These are phyloP conservation scores for Cyclotella kingstonii DNA, from an alignment of 108 stramenopile genomes.

Conservation along the genomic window DNA sequence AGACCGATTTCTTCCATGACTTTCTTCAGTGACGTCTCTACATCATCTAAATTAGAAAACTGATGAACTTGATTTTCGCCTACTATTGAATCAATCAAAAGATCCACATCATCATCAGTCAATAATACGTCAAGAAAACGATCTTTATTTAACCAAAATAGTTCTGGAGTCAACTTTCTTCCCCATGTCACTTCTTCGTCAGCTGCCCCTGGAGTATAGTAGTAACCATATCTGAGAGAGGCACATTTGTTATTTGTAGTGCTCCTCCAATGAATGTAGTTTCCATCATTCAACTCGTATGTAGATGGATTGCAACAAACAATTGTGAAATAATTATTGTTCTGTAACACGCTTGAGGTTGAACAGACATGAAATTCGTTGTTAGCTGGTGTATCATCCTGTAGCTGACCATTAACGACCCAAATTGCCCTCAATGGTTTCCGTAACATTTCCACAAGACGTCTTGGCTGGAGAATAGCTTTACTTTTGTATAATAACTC, in stretches of 20 bases:
- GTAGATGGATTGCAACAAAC: conserved; percentile 58
- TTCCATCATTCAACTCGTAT: conserved; percentile 11
- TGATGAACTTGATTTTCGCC: not conserved
- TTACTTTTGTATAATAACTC: conserved; percentile 52
- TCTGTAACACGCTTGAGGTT: conserved; percentile 2
- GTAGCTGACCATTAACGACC: conserved; percentile 8
- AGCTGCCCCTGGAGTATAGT: conserved; percentile 69
- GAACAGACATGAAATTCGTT: not conserved
- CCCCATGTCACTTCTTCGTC: conserved; percentile 82
- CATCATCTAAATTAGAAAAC: not conserved
- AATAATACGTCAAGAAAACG: conserved; percentile 2
- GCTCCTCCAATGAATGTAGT: conserved; percentile 32
- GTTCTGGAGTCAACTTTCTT: conserved; percentile 46
- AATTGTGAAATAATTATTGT: conserved; percentile 36
- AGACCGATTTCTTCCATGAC: conserved; percentile 47
- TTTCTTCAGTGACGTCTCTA: too few relatives aligned
- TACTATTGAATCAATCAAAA: conserved; percentile 39
- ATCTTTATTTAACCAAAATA: conserved; percentile 59
- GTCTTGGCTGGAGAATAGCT: conserved; percentile 52
- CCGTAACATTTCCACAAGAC: conserved; percentile 15
- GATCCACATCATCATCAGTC: conserved; percentile 46
- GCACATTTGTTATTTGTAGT: not conserved
- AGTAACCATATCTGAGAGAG: conserved; percentile 20
- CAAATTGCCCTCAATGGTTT: conserved; percentile 37
- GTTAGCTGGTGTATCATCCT: conserved; percentile 5